These are phyloP conservation scores for Fusarium fracticaudum DNA, from an alignment of 2,329 filamentous ascomycete species.

Conservation along the genomic window DNA sequence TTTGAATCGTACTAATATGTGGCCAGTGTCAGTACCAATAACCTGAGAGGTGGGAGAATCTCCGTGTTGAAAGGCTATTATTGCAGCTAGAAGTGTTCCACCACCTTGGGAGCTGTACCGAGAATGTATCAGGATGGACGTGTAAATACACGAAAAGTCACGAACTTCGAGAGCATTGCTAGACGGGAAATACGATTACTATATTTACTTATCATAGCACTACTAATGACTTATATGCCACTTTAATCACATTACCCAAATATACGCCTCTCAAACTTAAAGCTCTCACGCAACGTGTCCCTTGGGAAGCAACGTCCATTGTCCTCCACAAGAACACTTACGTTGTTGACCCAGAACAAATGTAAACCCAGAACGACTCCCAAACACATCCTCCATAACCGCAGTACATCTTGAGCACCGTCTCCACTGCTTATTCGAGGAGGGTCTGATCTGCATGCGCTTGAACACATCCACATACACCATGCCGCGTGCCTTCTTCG, in stretches of 20 bases:
- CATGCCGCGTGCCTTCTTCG: slow-evolving; percentile 48
- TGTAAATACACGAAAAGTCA: not conserved
- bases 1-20: not conserved
- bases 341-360: slow-evolving; percentile 66
- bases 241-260: not conserved
- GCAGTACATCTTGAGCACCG: slow-evolving; percentile 66
- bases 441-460: slow-evolving; percentile 59
- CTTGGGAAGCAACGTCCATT: slow-evolving; percentile 58
- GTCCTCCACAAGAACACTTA: slow-evolving; percentile 64
- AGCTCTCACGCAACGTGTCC: slow-evolving; percentile 38
- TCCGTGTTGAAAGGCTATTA: not conserved
- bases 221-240: not conserved
- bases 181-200: not conserved
- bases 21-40: not conserved
- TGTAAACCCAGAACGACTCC: slow-evolving; percentile 58
- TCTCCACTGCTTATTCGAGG: slow-evolving; percentile 46
- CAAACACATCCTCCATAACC: slow-evolving; percentile 70
- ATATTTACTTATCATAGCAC: not conserved
- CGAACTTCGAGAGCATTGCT: not conserved
- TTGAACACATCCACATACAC: slow-evolving; percentile 66
- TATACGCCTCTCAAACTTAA: not conserved
- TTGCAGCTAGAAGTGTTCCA: not conserved
- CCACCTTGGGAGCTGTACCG: not conserved
- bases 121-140: not conserved
- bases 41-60: not conserved